A percentile compares a stretch with the other conserved stretches of the same genome.
These are phyloP conservation scores for Ophiostoma himal-ulmi DNA, from an alignment of 2,329 filamentous ascomycete genomes.

Conservation along the genomic window DNA sequence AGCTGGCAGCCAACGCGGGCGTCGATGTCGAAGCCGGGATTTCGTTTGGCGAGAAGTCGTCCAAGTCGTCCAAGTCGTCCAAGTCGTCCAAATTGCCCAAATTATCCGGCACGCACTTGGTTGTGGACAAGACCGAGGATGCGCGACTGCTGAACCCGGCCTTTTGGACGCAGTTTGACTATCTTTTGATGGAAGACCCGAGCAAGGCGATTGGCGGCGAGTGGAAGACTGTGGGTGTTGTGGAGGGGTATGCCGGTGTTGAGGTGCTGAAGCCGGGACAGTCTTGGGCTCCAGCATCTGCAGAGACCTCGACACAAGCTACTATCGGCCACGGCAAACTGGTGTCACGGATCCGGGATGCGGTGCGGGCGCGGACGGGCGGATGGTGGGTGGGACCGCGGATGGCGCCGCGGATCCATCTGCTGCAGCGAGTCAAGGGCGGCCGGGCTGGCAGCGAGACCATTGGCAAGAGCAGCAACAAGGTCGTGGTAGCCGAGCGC, in stretches of 20 bases:
- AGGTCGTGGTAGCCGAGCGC: neutral
- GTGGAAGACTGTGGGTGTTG: constrained; percentile 53
- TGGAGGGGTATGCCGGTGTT: constrained; percentile 54
- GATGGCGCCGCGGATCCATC: constrained; percentile 51
- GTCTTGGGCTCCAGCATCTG: too few species aligned
- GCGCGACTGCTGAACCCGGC: constrained; percentile 39
- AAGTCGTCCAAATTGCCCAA: neutral
- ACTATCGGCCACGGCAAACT: constrained; percentile 44
- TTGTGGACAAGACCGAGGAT: constrained; percentile 60
- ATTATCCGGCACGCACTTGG: constrained; percentile 28
- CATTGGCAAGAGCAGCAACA: neutral
- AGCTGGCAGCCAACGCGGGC: neutral
- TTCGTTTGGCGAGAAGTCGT: constrained; percentile 18
- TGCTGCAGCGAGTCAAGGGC: constrained; percentile 39
- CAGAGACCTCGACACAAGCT: neutral
- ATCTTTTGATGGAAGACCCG: constrained; percentile 52
- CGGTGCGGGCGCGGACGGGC: constrained; percentile 44
- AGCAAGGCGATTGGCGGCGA: constrained; percentile 37
- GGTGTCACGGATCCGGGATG: constrained; percentile 37
- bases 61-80: neutral
- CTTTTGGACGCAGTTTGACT: constrained; percentile 63
- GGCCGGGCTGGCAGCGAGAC: constrained; percentile 7
- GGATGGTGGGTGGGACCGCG: constrained; percentile 61
- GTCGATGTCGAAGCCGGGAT: constrained; percentile 23
- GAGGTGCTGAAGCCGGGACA: constrained; percentile 50